Evolutionary conservation across 2,329 filamentous ascomycete genomes (phyloP), one percentile per base, ranked within the genome.

Genomic region (Diaporthe citri): DNA sequence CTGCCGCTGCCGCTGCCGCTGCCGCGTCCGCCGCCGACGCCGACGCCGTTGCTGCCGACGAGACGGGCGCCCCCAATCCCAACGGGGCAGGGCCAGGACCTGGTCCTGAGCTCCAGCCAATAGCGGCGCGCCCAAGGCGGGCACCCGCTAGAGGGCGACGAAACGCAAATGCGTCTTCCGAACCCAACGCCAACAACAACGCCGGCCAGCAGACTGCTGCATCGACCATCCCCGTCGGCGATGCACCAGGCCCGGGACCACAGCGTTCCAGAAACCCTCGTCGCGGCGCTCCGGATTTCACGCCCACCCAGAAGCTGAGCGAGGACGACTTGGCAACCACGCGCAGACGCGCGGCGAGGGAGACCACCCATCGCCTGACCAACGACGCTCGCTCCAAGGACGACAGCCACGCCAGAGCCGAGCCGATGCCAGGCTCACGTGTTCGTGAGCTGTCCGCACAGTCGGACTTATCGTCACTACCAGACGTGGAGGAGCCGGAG

Each of bases 401-500:
- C 31, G 71, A 74, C 36, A 77, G 75, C 28, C 74, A 72, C 31
- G 20, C 73, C 22, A 73, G 77, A 31, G 57, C 34, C 25, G 69
- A 76, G 51, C 41, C 46, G 31, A 41, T 52, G 59, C 57, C 57
- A 43, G 57, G 57, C 15, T 52, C 59, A 55, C 46, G 55, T 10
- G 20, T 59, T 22, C 56, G 64, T 36, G 62, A 66, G 46, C 56
- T 31, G 36, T 72, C 75, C 52, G 25, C 51, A 3, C 73, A 71
- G 28, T 76, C 75, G n/a, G 62, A 71, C 74, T 15, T 74, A 20
- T 76, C 77, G 31, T 76, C 75, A 43, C 73, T 76, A 22, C 72
- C 75, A 56, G 77, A 79, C 31, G 75, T 78, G 52, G 77, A 78
- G 64, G 78, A 66, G 39, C 51, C 39, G 1, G 74, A 77, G 39